Evolutionary conservation across 1,284 basidiomycete species (phyloP), one percentile per base, ranked within the genome.

Genomic region (Boletus sp.): DNA sequence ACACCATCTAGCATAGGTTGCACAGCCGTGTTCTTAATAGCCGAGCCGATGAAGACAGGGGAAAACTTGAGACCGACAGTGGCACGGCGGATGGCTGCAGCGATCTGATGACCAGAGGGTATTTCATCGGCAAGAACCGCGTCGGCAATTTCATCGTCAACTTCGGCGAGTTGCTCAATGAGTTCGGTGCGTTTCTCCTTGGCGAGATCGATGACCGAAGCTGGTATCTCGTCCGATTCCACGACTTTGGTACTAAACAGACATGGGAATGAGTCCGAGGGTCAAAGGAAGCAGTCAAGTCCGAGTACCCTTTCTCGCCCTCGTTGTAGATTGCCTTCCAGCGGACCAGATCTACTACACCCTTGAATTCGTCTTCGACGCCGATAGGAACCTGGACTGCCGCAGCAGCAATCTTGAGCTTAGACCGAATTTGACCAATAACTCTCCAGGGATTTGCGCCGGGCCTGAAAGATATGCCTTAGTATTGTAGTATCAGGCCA

Each of bases 371-470:
- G 55, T 89, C 88, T 69, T 99, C 95, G 5, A 83, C 76, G 9
- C 95, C 96, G 56, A 99, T 99, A 9, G 95, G 96, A 19, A 98
- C 81, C 61, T 98, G 94, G 10, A 98, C 88, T n/a, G 94, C 90
- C 2, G 96, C 96, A 23, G 94, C 94, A 35, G 88, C 79, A 57
- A 97, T 93, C 57, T 86, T 85, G 44, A 99, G 83, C 71, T 99
- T 99, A 12, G 81, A 77, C 51, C 94, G 81, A 54, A 99, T 91
- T 69, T 99, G 96, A 48, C 84, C 77, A 41, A 99, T 84, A 44
- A 99, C 94, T 49, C 94, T 80, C 88, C 91, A 95, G 4, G 96
- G 96, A 70, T 98, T 98, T 26, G 95, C 91, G 46, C 96, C 96
- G 50, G 94, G 93, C 57, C 94, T 90, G 41, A 41, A 34, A 23